Conservation (phyloP, 139 green algal species). For the Chlamydomonas urium region DNA sequence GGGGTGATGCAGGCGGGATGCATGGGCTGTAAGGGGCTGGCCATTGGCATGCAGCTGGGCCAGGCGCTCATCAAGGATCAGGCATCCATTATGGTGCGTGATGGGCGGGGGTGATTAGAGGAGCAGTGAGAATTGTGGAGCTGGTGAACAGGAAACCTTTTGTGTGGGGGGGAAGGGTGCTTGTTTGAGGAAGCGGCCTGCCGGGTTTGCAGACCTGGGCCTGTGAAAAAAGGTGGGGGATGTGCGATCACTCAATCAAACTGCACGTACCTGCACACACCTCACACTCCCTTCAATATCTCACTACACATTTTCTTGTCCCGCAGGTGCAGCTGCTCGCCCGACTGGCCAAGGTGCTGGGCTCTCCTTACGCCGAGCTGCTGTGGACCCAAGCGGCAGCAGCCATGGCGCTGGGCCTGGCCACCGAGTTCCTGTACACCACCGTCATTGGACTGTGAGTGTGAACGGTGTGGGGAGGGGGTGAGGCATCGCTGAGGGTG, state of each 20-base stretch:
- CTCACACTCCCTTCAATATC: neutral
- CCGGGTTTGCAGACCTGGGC: neutral
- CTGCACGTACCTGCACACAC: neutral
- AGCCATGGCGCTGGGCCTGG: neutral
- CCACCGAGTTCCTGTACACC: constrained; percentile 6
- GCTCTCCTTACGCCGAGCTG: constrained; percentile 4
- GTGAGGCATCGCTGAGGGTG: too few relatives aligned
- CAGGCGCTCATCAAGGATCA: neutral
- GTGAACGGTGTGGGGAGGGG: neutral
- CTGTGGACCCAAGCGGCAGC: neutral
- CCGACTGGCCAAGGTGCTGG: neutral
- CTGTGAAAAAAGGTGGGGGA: neutral
- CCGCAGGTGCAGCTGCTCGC: neutral
- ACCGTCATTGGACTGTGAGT: constrained; percentile 1
- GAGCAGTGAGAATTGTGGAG: too few relatives aligned
- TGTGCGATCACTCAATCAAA: neutral
- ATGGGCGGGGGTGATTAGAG: too few relatives aligned
- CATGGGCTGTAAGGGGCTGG: neutral
- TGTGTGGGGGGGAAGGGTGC: too few relatives aligned
- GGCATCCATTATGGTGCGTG: neutral
- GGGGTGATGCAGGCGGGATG: neutral
- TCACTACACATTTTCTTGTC: neutral
- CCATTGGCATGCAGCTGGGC: neutral
- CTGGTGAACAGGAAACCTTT: too few relatives aligned
- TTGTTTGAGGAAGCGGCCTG: neutral